phyloP scores from a whole-genome alignment of 495 filamentous ascomycete genomes.

The Penicillium herquei region DNA sequence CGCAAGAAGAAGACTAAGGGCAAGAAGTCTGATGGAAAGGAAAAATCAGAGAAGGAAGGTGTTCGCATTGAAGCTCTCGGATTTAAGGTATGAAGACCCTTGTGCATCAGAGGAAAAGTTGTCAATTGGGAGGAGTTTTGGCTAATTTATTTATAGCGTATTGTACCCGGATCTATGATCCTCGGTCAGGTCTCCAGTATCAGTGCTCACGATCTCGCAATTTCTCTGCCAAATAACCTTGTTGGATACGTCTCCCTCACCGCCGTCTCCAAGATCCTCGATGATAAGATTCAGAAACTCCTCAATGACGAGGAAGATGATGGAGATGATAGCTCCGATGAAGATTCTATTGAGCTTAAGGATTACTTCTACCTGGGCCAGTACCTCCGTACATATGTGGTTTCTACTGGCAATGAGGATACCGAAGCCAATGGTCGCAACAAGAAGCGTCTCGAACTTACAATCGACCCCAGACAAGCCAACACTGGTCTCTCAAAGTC shows the following conservation, averaged over 20 bases:
- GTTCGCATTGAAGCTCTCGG: conserved; percentile 82
- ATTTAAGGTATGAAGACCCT: conserved; percentile 66
- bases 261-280: conserved; percentile 74
- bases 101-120: background rate
- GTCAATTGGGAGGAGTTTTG: background rate
- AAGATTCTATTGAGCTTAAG: conserved; percentile 63
- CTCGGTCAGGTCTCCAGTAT: conserved; percentile 85
- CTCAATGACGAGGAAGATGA: conserved; percentile 56
- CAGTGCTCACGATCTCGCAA: conserved; percentile 68
- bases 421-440: conserved; percentile 62
- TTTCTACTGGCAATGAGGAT: conserved; percentile 57
- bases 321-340: conserved; percentile 51
- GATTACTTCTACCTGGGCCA: conserved; percentile 79
- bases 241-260: conserved; percentile 87
- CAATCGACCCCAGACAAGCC: conserved; percentile 69
- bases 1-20: conserved; percentile 47
- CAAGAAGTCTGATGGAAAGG: conserved; percentile 46
- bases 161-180: conserved; percentile 79
- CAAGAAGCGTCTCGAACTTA: conserved; percentile 80
- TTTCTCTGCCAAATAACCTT: conserved; percentile 89
- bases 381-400: conserved; percentile 82
- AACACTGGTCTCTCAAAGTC: conserved; percentile 71
- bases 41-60: conserved; percentile 48
- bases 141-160: conserved; percentile 57
- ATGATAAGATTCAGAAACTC: conserved; percentile 63